phyloP scores from a whole-genome alignment of 2,329 filamentous ascomycete species.

The Raffaelea arxii region DNA sequence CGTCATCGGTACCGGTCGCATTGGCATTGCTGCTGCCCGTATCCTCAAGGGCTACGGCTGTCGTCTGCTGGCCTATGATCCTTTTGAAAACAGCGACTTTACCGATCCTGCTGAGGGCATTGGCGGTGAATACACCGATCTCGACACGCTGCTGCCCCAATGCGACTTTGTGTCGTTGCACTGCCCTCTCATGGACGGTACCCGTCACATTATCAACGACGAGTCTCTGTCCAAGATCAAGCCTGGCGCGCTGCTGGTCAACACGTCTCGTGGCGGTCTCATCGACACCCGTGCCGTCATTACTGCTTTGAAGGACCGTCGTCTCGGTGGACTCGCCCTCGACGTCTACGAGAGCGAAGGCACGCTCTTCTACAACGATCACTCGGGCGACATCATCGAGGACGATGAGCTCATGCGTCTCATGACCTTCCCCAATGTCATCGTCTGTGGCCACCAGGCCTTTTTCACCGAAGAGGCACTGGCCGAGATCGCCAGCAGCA shows the following conservation, averaged over 20 bases:
- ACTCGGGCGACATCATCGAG: slow-evolving; percentile 54
- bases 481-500: slow-evolving; percentile 51
- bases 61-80: slow-evolving; percentile 50
- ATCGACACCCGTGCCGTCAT: slow-evolving; percentile 52
- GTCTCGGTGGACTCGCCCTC: slow-evolving; percentile 51
- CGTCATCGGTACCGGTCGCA: slow-evolving; percentile 54
- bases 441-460: slow-evolving; percentile 59
- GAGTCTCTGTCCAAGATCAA: slow-evolving; percentile 46
- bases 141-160: slow-evolving; percentile 43
- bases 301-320: slow-evolving; percentile 47
- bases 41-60: slow-evolving; percentile 60
- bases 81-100: slow-evolving; percentile 40
- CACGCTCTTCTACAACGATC: slow-evolving; percentile 56
- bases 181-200: slow-evolving; percentile 52
- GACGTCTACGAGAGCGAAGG: slow-evolving; percentile 61
- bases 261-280: slow-evolving; percentile 58
- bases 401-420: slow-evolving; percentile 57
- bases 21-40: slow-evolving; percentile 50
- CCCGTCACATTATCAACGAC: slow-evolving; percentile 50
- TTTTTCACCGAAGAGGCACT: slow-evolving; percentile 61
- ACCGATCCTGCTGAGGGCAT: slow-evolving; percentile 18
- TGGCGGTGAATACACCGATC: slow-evolving; percentile 40
- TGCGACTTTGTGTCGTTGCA: slow-evolving; percentile 57
- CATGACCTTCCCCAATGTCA: slow-evolving; percentile 58
- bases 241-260: slow-evolving; percentile 50